phyloP scores from a whole-genome alignment of 2,329 filamentous ascomycete species.

The Nigrospora osmanthi region DNA sequence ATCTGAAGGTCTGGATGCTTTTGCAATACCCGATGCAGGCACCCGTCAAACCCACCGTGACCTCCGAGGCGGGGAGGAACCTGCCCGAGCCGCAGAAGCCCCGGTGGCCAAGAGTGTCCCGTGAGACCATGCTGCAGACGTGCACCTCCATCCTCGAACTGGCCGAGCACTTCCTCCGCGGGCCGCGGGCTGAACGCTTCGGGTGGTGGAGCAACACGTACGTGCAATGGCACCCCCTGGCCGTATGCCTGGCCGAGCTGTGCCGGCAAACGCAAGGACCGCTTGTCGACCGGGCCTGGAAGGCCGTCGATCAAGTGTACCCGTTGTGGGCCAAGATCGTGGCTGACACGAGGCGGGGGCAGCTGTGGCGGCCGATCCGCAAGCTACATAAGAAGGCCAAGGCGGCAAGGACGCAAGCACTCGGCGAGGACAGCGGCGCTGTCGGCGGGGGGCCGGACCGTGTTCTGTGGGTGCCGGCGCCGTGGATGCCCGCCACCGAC shows the following conservation, averaged over 20 bases:
- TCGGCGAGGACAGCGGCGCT: constrained; percentile 5
- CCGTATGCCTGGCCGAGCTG: constrained; percentile 43
- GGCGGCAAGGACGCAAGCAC: constrained; percentile 25
- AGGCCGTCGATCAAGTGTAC: constrained; percentile 35
- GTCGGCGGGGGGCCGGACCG: constrained; percentile 4
- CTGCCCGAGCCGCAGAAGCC: not conserved
- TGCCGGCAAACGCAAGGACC: constrained; percentile 37
- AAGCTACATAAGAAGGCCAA: constrained; percentile 43
- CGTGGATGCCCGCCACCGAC: not conserved
- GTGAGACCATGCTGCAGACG: constrained; percentile 35
- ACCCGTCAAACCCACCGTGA: not conserved
- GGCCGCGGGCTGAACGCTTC: constrained; percentile 29
- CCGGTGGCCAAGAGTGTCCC: constrained; percentile 18
- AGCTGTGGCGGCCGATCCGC: constrained; percentile 45
- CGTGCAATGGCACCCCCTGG: constrained; percentile 47
- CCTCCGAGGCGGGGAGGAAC: constrained; percentile 1
- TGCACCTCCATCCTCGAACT: constrained; percentile 39
- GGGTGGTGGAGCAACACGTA: constrained; percentile 41
- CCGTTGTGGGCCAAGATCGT: constrained; percentile 33
- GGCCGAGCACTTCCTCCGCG: constrained; percentile 20
- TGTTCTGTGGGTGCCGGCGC: constrained; percentile 1
- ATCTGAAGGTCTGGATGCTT: constrained; percentile 37
- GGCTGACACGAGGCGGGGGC: constrained; percentile 40
- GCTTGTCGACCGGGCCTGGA: constrained; percentile 41
- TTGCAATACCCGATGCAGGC: constrained; percentile 36